Evolutionary conservation across 208 protist species (phyloP), one percentile per base, ranked within the genome.

Genomic region (Leishmania martiniquensis): DNA sequence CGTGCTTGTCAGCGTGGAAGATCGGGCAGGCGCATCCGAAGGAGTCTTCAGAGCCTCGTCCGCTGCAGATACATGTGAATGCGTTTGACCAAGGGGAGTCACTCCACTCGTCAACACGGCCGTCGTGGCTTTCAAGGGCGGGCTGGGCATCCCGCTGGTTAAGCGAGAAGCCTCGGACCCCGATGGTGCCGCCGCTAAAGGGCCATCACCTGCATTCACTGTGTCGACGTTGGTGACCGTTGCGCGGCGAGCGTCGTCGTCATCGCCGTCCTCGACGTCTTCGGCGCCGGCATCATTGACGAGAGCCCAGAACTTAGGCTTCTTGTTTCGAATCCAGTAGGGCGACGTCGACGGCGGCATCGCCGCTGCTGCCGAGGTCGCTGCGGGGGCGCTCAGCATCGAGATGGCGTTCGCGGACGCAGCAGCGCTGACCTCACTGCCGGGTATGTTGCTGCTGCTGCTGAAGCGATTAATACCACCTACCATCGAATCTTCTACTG

Each of bases 281-380:
- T 45, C 65, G 13, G 51, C 2, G 0, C 42, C 66, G 13, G 72
- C 42, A 17, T 83, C 74, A 63, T 83, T 83, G 65, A 87, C 80
- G 57, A 87, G 32, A 12, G 79, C 84, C 84, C 84, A 87, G 62
- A 87, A 87, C 62, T 84, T 81, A 15, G 80, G 80, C 34, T 65
- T 60, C 49, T 87, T 87, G 42, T 87, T 87, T 42, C 84, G 84
- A 76, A 87, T 79, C 84, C 84, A 87, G 25, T 65, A 76, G 0
- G 60, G 42, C 20, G 83, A 77, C 45, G 78, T 34, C 83, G 59
- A 70, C 52, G 78, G 72, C 15, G 66, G 15, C n/a, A 70, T 45
- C 59, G 66, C 29, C 52, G 3, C 52, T 32, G 72, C 39, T 0
- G 49, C 37, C 62, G 70, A 59, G 69, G 69, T 34, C 71, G 54